Conservation (phyloP, 2,329 filamentous ascomycete genomes). For the Sclerotinia glacialis region DNA sequence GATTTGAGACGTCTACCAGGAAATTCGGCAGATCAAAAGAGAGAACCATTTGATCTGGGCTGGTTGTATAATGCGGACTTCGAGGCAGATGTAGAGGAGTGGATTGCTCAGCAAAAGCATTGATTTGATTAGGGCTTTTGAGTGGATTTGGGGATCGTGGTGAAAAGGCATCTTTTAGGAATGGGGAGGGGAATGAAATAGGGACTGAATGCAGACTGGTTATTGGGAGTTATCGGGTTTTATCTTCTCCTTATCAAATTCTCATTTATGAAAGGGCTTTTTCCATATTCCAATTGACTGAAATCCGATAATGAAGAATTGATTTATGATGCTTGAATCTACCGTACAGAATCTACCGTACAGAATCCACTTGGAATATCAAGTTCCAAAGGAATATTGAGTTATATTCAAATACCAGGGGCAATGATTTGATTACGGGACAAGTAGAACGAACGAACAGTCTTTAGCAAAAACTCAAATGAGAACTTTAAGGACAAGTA, state of each 20-base stretch:
- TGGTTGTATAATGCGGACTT: slow-evolving; percentile 27
- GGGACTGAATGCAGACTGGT: too few relatives aligned
- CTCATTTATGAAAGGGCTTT: neutral
- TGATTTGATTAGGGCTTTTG: neutral
- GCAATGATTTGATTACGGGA: too few relatives aligned
- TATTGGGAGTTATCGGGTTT: neutral
- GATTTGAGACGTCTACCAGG: slow-evolving; percentile 30
- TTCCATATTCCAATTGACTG: neutral
- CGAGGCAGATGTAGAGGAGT: slow-evolving; percentile 22
- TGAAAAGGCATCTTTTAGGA: neutral
- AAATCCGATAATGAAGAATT: neutral
- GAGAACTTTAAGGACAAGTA: too few relatives aligned
- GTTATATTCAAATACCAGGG: too few relatives aligned
- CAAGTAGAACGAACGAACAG: too few relatives aligned
- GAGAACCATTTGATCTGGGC: slow-evolving; percentile 42
- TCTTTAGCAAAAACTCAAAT: too few relatives aligned
- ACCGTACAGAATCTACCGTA: too few relatives aligned
- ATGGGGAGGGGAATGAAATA: neutral
- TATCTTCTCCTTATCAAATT: neutral
- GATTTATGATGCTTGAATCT: neutral
- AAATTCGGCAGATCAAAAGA: slow-evolving; percentile 40
- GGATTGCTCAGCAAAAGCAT: slow-evolving; percentile 19
- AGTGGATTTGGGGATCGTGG: neutral
- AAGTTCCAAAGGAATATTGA: too few relatives aligned
- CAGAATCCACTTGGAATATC: neutral